Evolutionary conservation across 192 early-diverging fungal species (phyloP).

Genomic region (Gonapodya prolifera): DNA sequence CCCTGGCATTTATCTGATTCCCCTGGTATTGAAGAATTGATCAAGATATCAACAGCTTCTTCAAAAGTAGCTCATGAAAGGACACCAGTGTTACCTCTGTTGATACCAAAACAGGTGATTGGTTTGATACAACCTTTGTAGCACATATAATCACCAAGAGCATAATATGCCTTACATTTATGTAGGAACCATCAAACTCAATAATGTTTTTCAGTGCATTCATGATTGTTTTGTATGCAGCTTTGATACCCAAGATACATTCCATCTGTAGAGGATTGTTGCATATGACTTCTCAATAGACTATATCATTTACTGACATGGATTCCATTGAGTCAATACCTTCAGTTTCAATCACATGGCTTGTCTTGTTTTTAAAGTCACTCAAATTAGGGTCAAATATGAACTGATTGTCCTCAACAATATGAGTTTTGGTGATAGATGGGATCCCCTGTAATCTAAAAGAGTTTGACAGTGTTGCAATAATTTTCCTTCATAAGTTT

Average conservation of each 20-base stretch:
- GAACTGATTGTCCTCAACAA: no score
- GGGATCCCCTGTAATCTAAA: no score
- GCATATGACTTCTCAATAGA: constrained; percentile 65
- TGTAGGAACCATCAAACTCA: constrained; percentile 90
- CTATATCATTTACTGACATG: constrained; percentile 71
- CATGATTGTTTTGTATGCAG: constrained; percentile 76
- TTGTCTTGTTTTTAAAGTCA: constrained; percentile 44
- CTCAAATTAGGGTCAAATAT: no score
- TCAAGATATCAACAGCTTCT: constrained; percentile 96
- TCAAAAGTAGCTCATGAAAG: constrained; percentile 94
- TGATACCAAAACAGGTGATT: constrained; percentile 97
- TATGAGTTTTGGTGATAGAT: no score
- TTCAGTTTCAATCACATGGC: constrained; percentile 82
- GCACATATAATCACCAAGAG: constrained; percentile 96
- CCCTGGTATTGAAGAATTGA: constrained; percentile 85
- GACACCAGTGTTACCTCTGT: constrained; percentile 84
- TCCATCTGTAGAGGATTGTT: constrained; percentile 90
- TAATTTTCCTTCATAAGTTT: no score
- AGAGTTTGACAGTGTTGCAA: no score
- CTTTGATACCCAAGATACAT: constrained; percentile 91
- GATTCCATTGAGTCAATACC: constrained; percentile 84
- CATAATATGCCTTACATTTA: constrained; percentile 95
- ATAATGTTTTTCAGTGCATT: constrained; percentile 86
- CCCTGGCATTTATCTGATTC: constrained; percentile 90
- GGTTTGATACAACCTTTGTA: constrained; percentile 85